Base-by-base conservation (phyloP, 345 rosid genomes). In the Melaleuca alternifolia region DNA sequence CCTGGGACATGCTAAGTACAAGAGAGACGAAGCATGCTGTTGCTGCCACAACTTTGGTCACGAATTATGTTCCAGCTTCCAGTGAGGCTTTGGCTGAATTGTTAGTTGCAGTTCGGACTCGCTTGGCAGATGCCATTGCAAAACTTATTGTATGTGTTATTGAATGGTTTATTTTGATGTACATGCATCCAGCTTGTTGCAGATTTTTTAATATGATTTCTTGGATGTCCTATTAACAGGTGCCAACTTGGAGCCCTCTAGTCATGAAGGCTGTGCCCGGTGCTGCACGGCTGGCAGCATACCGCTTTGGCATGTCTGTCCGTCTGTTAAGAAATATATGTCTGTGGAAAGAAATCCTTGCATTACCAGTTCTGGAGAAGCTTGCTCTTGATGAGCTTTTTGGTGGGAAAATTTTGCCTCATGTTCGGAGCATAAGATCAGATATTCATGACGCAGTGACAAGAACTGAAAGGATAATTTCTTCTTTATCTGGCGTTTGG, bases 1-100 rank as follows among this genome's bases (percentile, higher is more conserved):
- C 98, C 87, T 97, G 99, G 99, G 99, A 97, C 90, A 91, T 93
- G 89, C 94, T 96, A 84, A 97, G 99, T 89, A 90, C 93, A 10
- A 90, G 76, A 76, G 98, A 96, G 88, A 96, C 99, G 0, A 93
- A 84, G 88, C 92, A 94, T 90, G 99, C 95, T 87, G 98, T 96
- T 92, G 92, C 93, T 88, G 99, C 99, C 53, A 94, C 97, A 86
- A 92, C 90, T 89, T 89, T 95, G 94, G 95, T 96, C 82, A 93
- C 90, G 76, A 90, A 93, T 90, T 96, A 96, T 88, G 93, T 97
- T 87, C 89, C 96, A 84, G 92, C 96, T 86, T 94, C 98, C 59
- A 93, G 96, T 81, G 95, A 94, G 91, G 93, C 94, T 65, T 85
- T 96, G 65, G 92, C 92, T 84, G 95, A 93, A 84, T 85, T 97